Conservation (phyloP, 768 basidiomycete genomes). For the Favolaschia claudopus region DNA sequence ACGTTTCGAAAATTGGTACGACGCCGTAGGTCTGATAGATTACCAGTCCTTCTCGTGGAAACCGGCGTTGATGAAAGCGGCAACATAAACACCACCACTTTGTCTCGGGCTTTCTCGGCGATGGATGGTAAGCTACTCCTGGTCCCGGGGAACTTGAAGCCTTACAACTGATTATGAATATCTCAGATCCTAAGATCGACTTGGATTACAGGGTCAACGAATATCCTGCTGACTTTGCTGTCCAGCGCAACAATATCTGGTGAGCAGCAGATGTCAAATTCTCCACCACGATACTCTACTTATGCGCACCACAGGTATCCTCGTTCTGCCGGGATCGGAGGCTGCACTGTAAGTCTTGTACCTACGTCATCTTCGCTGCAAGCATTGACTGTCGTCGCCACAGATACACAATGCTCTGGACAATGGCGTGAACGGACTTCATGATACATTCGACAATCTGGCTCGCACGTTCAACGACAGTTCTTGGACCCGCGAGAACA, state of each 20-base stretch:
- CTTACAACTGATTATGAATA: constrained; percentile 19
- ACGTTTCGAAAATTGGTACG: too few relatives aligned
- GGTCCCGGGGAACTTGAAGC: too few relatives aligned
- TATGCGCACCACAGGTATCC: constrained; percentile 34
- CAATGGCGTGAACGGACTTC: constrained; percentile 35
- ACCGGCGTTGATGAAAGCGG: constrained; percentile 32
- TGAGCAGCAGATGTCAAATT: background rate
- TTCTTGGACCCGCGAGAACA: constrained; percentile 38
- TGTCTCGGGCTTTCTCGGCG: constrained; percentile 27
- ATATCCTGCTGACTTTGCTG: constrained; percentile 33
- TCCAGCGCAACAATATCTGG: constrained; percentile 30
- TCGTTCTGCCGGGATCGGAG: constrained; percentile 34
- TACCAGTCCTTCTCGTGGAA: constrained; percentile 34
- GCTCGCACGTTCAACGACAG: constrained; percentile 34
- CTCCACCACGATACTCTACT: background rate
- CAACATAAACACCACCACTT: constrained; percentile 36
- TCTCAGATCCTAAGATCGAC: constrained; percentile 32
- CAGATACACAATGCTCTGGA: constrained; percentile 40
- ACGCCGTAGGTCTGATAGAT: background rate
- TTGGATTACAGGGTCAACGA: constrained; percentile 36
- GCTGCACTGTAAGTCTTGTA: constrained; percentile 37
- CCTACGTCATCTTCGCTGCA: too few relatives aligned
- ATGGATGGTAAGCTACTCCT: constrained; percentile 30
- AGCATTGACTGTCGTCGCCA: background rate
- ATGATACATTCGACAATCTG: constrained; percentile 33